phyloP scores from a whole-genome alignment of 305 asterid genomes.

The Fraxinus paxiana region DNA sequence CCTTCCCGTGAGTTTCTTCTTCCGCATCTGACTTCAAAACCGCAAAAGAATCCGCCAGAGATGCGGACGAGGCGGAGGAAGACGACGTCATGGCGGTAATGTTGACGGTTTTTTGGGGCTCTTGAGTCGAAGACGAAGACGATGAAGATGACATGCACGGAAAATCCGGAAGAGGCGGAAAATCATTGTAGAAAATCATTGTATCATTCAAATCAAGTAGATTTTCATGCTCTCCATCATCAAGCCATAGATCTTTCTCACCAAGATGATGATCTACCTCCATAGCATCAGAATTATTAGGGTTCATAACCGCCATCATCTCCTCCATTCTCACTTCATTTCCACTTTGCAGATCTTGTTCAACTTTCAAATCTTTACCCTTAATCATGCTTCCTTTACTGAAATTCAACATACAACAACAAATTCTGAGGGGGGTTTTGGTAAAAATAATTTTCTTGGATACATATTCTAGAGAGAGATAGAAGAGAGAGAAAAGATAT shows the following conservation, averaged over 20 bases:
- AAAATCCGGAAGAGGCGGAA: slow-evolving; percentile 76
- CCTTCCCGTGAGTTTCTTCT: slow-evolving; percentile 8
- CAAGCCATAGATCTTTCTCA: slow-evolving; percentile 38
- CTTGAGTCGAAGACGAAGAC: slow-evolving; percentile 54
- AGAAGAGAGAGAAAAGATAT: background rate
- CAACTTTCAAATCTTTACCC: slow-evolving; percentile 16
- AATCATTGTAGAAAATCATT: slow-evolving; percentile 40
- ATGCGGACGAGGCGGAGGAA: slow-evolving; percentile 52
- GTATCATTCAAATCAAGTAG: slow-evolving; percentile 42
- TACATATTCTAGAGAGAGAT: background rate
- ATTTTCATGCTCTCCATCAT: slow-evolving; percentile 17
- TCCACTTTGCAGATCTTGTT: slow-evolving; percentile 24
- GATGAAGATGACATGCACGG: slow-evolving; percentile 97
- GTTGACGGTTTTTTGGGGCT: slow-evolving; percentile 16
- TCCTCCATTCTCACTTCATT: slow-evolving; percentile 5
- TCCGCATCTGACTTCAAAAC: slow-evolving; percentile 33
- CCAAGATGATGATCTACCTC: slow-evolving; percentile 4
- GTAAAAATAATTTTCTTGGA: background rate
- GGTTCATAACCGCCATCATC: slow-evolving; percentile 12
- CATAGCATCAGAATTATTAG: slow-evolving; percentile 15
- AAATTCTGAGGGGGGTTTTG: background rate
- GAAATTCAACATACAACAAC: background rate
- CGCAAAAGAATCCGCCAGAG: slow-evolving; percentile 43
- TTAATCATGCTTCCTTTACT: slow-evolving; percentile 28
- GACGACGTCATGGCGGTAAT: slow-evolving; percentile 32